A percentile compares a stretch with the other conserved stretches of the same genome.
Evolutionary conservation across 495 filamentous ascomycete species (phyloP).

Genomic region (Pyrenula aspistea): DNA sequence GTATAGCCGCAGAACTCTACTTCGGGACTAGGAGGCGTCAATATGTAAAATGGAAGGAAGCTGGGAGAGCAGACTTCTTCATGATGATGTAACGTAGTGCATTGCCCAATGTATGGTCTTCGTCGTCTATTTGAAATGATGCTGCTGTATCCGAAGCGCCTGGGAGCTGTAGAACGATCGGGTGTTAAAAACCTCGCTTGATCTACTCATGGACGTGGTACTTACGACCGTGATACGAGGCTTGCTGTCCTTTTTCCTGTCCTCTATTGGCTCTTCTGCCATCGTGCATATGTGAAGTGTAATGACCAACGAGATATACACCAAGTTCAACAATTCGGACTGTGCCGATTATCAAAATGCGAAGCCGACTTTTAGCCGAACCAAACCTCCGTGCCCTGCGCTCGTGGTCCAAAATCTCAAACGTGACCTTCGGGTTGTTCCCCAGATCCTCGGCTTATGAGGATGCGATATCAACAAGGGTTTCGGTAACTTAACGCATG

Average conservation of each 20-base stretch:
- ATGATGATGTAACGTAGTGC: conserved; percentile 89
- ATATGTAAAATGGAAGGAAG: not conserved
- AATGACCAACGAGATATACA: no score
- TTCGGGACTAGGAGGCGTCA: conserved; percentile 47
- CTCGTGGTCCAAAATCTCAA: no score
- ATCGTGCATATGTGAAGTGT: no score
- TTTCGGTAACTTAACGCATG: no score
- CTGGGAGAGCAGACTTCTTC: conserved; percentile 65
- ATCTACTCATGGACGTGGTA: not conserved
- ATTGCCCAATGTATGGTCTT: conserved; percentile 94
- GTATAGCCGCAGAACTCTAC: conserved; percentile 98
- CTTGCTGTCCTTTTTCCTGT: not conserved
- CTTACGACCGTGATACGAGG: not conserved
- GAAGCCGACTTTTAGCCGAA: no score
- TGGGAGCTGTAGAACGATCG: conserved; percentile 38
- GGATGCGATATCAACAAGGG: no score
- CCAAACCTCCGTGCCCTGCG: no score
- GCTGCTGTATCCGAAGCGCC: conserved; percentile 60
- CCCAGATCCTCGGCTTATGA: no score
- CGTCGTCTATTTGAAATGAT: conserved; percentile 79
- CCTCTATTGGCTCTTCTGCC: not conserved
- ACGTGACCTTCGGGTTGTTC: no score
- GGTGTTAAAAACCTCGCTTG: not conserved
- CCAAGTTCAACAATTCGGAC: no score
- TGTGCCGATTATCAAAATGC: no score